Evolutionary conservation across 352 stramenopile genomes (phyloP).

Genomic region (Phytophthora ramorum): DNA sequence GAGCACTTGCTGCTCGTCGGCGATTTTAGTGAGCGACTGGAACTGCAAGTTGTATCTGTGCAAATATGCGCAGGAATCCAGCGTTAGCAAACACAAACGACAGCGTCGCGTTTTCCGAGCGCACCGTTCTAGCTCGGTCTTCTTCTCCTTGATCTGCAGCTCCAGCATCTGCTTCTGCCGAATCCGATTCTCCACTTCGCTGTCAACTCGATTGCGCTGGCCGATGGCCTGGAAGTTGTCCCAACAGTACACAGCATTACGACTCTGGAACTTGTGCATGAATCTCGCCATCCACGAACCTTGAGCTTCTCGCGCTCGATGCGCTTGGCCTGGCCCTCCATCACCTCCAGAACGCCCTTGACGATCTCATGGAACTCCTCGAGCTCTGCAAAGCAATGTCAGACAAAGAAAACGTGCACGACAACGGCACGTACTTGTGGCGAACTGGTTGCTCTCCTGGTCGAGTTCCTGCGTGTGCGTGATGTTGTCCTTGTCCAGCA

Average conservation of each 20-base stretch:
- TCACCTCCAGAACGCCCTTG: slow-evolving; percentile 80
- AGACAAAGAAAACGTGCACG: background rate
- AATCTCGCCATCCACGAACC: slow-evolving; percentile 29
- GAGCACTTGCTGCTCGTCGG: slow-evolving; percentile 79
- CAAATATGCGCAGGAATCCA: slow-evolving; percentile 1
- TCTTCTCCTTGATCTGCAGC: slow-evolving; percentile 84
- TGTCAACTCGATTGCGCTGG: slow-evolving; percentile 82
- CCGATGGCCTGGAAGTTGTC: slow-evolving; percentile 65
- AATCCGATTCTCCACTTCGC: slow-evolving; percentile 83
- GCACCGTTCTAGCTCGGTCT: slow-evolving; percentile 80
- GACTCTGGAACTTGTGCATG: background rate
- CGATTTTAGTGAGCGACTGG: slow-evolving; percentile 80
- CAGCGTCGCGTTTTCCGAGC: background rate
- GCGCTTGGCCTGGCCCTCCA: slow-evolving; percentile 78
- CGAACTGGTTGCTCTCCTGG: slow-evolving; percentile 85
- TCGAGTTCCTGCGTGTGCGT: slow-evolving; percentile 78
- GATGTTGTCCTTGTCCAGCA: slow-evolving; percentile 86
- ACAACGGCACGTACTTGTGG: slow-evolving; percentile 51
- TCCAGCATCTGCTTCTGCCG: slow-evolving; percentile 84
- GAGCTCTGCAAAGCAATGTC: slow-evolving; percentile 50
- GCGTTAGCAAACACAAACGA: slow-evolving; percentile 9
- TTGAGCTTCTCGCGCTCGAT: slow-evolving; percentile 88
- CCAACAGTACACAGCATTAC: slow-evolving; percentile 1
- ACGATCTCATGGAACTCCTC: slow-evolving; percentile 87
- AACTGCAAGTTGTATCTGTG: slow-evolving; percentile 82